Percentiles rank a stretch among this genome's conserved stretches.
Evolutionary conservation across 306 rosid species (phyloP).

Genomic region (Nissolia schottii): DNA sequence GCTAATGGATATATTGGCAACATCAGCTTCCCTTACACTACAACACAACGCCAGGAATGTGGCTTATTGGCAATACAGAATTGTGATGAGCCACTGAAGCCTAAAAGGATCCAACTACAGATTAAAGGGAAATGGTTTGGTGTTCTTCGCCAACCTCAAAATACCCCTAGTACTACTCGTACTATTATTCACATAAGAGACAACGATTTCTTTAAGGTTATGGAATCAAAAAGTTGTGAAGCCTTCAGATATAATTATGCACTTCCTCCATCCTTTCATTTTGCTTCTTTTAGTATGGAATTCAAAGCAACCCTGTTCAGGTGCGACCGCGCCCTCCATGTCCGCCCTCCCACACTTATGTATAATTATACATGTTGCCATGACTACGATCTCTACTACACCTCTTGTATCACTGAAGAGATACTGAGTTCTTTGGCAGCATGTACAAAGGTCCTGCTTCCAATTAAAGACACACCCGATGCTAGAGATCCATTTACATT

Average conservation of each 20-base stretch:
- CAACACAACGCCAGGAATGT: background rate
- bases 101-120: background rate
- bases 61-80: slow-evolving; percentile 18
- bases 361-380: background rate
- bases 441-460: slow-evolving; percentile 26
- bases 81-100: background rate
- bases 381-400: background rate
- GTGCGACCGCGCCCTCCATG: background rate
- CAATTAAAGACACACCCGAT: background rate
- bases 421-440: no score
- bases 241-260: background rate
- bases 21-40: slow-evolving; percentile 16
- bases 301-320: background rate
- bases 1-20: slow-evolving; percentile 8
- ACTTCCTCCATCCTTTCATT: slow-evolving; percentile 13
- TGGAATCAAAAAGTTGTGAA: background rate
- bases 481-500: background rate
- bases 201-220: background rate
- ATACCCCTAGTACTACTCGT: background rate
- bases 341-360: background rate
- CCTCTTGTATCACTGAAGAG: background rate
- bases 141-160: background rate
- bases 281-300: background rate
- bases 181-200: slow-evolving; percentile 16
- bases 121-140: background rate